Evolutionary conservation across 805 yeast species (phyloP), one percentile per base, ranked within the genome.

Genomic region (Wickerhamomyces subpelliculosus): DNA sequence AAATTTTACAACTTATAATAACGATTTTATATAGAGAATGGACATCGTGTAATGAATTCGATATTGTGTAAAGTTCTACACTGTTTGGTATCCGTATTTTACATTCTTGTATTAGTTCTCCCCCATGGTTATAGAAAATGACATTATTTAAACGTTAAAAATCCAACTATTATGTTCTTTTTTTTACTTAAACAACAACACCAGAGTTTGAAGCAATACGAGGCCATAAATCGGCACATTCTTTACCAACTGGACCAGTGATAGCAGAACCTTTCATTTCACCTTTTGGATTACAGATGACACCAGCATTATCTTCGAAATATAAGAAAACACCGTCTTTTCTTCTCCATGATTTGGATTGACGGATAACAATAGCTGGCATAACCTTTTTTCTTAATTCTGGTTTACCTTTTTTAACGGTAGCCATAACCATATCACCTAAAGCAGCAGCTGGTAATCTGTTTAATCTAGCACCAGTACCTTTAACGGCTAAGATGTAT

Each of bases 221-320:
- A 72, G 99, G 99, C 99, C 99, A 93, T 73, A 93, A 84, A 70
- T 93, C 99, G 70, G 99, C 98, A 81, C 98, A 94, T 80, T 93
- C 99, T 79, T 93, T 93, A 72, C 97, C 97, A 68, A 93, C 99
- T 66, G 99, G 99, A 73, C 99, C 99, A 67, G 99, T 94, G 72
- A 93, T 93, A 66, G 98, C 99, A 59, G 98, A 94, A 76, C 99
- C 99, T 82, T 93, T 93, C 98, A 94, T 93, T 77, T 93, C 99
- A 80, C 99, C 99, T 93, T 93, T 93, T 69, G 99, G 98, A 79
- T 93, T 93, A 71, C 93, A 98, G 68, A 93, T 93, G 72, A 94
- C 99, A 83, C 98, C 98, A 56, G 99, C 99, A 68, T 93, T 93
- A 78, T 93, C 99, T 82, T 93, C 99, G 63, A 93, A 93, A 87